These are phyloP conservation scores for Ustilago lituana DNA, from an alignment of 1,284 basidiomycete genomes.

Conservation along the genomic window DNA sequence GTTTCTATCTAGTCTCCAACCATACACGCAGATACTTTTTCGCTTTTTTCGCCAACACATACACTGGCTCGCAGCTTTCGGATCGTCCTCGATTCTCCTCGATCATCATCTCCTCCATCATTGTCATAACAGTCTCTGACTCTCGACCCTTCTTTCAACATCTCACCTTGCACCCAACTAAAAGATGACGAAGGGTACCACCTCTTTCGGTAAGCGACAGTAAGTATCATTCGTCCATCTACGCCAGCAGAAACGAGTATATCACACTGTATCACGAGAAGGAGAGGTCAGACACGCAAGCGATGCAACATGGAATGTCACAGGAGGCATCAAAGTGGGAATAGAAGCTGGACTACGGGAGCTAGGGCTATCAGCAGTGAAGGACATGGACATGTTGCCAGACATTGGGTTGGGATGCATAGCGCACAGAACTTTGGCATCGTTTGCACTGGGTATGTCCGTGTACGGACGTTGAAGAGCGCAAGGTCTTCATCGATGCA, in stretches of 20 bases:
- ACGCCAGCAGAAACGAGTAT: slow-evolving; percentile 79
- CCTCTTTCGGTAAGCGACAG: slow-evolving; percentile 68
- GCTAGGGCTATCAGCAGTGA: too few species aligned
- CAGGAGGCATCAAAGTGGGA: too few species aligned
- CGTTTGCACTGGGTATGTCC: too few species aligned
- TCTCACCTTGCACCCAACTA: slow-evolving; percentile 4
- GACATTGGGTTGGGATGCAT: too few species aligned
- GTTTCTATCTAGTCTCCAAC: background rate
- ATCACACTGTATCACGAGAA: slow-evolving; percentile 85
- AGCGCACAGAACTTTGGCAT: too few species aligned
- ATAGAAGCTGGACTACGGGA: too few species aligned
- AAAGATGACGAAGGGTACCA: slow-evolving; percentile 67
- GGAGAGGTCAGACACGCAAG: too few species aligned
- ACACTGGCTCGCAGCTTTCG: slow-evolving; percentile 12
- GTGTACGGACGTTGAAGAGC: too few species aligned
- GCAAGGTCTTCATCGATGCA: too few species aligned
- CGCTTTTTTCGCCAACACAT: background rate
- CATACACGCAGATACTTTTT: too few species aligned
- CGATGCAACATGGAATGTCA: too few species aligned
- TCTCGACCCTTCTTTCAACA: slow-evolving; percentile 7
- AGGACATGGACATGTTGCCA: too few species aligned
- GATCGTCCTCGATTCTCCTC: slow-evolving; percentile 18
- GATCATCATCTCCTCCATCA: background rate
- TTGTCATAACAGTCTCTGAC: slow-evolving; percentile 19
- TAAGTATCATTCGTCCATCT: slow-evolving; percentile 52